These are phyloP conservation scores for Wickerhamia fluorescens DNA, from an alignment of 805 yeast species.

Conservation along the genomic window DNA sequence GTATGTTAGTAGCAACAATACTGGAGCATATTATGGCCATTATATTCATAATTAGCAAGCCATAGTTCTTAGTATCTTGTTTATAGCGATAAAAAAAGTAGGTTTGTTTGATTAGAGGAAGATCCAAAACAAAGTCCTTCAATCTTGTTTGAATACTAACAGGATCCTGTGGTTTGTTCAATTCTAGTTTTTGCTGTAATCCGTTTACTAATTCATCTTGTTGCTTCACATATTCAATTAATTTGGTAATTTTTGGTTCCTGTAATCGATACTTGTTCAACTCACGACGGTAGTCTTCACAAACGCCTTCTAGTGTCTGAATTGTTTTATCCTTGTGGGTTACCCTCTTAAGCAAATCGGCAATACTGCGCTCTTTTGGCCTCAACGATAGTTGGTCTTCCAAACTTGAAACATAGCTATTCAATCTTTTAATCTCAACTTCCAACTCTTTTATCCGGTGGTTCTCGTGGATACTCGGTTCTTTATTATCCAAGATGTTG, in stretches of 20 bases:
- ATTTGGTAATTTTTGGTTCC: constrained; percentile 8
- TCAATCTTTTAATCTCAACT: constrained; percentile 10
- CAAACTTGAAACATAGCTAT: constrained; percentile 10
- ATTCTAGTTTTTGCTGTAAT: constrained; percentile 7
- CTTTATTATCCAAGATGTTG: no score
- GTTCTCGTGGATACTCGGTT: no score
- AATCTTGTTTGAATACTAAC: no score
- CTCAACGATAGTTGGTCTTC: constrained; percentile 12
- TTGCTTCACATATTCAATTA: constrained; percentile 10
- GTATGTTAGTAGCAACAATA: constrained; percentile 12
- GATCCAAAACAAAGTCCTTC: constrained; percentile 12
- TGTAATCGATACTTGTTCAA: constrained; percentile 7
- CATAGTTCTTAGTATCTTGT: constrained; percentile 11
- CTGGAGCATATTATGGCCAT: constrained; percentile 16
- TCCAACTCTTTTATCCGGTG: constrained; percentile 12
- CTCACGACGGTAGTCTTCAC: constrained; percentile 5
- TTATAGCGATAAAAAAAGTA: constrained; percentile 18
- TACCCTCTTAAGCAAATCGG: constrained; percentile 2
- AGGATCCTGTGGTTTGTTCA: no score
- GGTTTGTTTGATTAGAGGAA: constrained; percentile 27
- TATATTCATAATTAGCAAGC: constrained; percentile 15
- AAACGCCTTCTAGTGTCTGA: constrained; percentile 3
- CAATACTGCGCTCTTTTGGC: background rate
- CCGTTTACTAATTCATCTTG: constrained; percentile 16
- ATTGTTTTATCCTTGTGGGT: constrained; percentile 3